These are phyloP conservation scores for Boletus edulis DNA, from an alignment of 768 basidiomycete genomes.

Conservation along the genomic window DNA sequence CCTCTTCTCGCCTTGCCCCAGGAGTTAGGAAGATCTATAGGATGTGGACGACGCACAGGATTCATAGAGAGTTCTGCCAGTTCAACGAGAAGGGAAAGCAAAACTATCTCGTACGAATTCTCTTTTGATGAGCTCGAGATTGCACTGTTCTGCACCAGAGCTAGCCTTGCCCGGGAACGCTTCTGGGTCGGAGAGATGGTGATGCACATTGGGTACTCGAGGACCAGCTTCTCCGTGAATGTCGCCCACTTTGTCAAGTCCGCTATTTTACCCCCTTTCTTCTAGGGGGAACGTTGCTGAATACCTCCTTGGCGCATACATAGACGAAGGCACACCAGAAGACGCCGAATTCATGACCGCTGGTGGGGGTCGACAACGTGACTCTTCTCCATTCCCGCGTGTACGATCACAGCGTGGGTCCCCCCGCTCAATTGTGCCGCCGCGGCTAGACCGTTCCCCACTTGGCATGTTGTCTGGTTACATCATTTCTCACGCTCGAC, in stretches of 20 bases:
- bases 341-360: conserved; percentile 40
- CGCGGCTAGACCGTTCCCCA: conserved; percentile 47
- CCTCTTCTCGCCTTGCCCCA: too few species aligned
- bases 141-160: conserved; percentile 56
- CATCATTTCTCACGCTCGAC: conserved; percentile 17
- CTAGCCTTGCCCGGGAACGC: conserved; percentile 37
- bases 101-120: conserved; percentile 50
- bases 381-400: conserved; percentile 10
- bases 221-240: conserved; percentile 39
- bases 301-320: not conserved
- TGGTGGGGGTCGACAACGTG: conserved; percentile 38
- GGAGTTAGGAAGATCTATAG: conserved; percentile 45
- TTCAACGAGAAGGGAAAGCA: conserved; percentile 21
- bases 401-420: conserved; percentile 1
- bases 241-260: conserved; percentile 44
- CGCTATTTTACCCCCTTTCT: not conserved
- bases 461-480: conserved; percentile 37
- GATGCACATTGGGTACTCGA: conserved; percentile 31
- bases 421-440: conserved; percentile 34
- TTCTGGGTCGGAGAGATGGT: conserved; percentile 54
- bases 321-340: conserved; percentile 53
- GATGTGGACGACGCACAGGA: not conserved
- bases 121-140: conserved; percentile 42
- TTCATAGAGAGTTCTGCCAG: not conserved
- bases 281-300: not conserved